phyloP scores from a whole-genome alignment of 345 rosid species.

The Brassica juncea region DNA sequence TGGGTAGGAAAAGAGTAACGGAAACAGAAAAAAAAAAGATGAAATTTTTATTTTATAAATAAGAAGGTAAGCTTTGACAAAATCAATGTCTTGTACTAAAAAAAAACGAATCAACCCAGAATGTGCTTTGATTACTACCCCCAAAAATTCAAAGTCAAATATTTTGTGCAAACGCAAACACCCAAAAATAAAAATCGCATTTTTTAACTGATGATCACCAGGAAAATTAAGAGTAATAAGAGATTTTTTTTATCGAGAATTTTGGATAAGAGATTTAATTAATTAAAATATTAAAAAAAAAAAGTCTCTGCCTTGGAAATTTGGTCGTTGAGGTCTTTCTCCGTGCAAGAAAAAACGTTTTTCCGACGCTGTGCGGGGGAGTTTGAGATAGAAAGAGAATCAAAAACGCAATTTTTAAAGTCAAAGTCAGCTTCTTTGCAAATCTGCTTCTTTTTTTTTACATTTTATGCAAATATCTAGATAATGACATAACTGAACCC shows the following conservation, averaged over 20 bases:
- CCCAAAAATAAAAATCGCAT: slow-evolving; percentile 7
- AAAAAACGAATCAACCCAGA: slow-evolving; percentile 36
- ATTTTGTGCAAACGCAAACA: slow-evolving; percentile 24
- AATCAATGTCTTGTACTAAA: slow-evolving; percentile 24
- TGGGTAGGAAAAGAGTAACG: slow-evolving; percentile 8
- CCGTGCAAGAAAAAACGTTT: slow-evolving; percentile 16
- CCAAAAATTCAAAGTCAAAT: slow-evolving; percentile 47
- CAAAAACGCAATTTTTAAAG: background rate
- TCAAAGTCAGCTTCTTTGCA: slow-evolving; percentile 3
- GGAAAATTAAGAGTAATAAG: background rate
- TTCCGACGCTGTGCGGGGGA: slow-evolving; percentile 12
- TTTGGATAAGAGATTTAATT: background rate
- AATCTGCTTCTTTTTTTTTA: background rate
- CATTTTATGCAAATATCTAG: background rate
- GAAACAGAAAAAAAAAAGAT: background rate
- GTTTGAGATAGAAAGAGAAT: slow-evolving; percentile 13
- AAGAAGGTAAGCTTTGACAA: slow-evolving; percentile 33
- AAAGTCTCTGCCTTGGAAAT: slow-evolving; percentile 25
- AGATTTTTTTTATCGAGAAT: background rate
- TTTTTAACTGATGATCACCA: slow-evolving; percentile 6
- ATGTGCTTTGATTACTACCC: slow-evolving; percentile 49
- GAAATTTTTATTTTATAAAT: background rate
- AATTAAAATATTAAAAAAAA: background rate
- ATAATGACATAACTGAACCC: background rate
- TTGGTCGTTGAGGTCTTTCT: slow-evolving; percentile 37